Evolutionary conservation across 371 early-diverging fungal genomes (phyloP), one percentile per base, ranked within the genome.

Genomic region (Circinella umbellata): DNA sequence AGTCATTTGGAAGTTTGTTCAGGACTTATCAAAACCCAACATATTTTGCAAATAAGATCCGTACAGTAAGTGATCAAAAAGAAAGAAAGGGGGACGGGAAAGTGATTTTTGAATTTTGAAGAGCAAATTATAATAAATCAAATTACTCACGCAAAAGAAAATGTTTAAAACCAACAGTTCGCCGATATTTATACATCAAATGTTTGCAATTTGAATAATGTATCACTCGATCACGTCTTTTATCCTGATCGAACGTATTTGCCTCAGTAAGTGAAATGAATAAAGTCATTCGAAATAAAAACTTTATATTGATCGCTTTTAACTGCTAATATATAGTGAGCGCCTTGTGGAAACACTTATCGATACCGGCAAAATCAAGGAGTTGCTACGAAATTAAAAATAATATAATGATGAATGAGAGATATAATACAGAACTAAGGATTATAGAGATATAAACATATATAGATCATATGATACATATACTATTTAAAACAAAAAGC

Each of bases 1-100:
- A 75, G 3, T 83, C 87, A 27, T 91, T 91, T 79, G 91, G 90
- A n/a, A 86, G 86, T 38, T 87, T 90, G 11, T 91, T 91, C 59
- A 67, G 90, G 54, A 87, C 90, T 7, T 85, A 89, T 67, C 84
- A 88, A 61, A 83, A 90, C 66, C 89, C 91, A 0, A 86, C 88
- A 15, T 81, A 82, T 66, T 90, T 91, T 80, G 89, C 89, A 3
- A 86, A 87, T 67, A 91, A 90, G 69, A 85, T 91, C 61, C 69
- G 80, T 55, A 81, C 77, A 72, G 80, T 77, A 72, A 53, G 37
- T 37, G 11, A 42, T 42, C 42, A 9, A 6, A 11, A 42, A 42
- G 11, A 42, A 42, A 42, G 11, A 42, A 42, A 9, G 42, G 42
- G 42, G 42, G 11, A 11, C 1, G 42, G 42, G 42, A 42, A 1